phyloP scores from a whole-genome alignment of 169 alveolate genomes.

The Eimeria maxima region DNA sequence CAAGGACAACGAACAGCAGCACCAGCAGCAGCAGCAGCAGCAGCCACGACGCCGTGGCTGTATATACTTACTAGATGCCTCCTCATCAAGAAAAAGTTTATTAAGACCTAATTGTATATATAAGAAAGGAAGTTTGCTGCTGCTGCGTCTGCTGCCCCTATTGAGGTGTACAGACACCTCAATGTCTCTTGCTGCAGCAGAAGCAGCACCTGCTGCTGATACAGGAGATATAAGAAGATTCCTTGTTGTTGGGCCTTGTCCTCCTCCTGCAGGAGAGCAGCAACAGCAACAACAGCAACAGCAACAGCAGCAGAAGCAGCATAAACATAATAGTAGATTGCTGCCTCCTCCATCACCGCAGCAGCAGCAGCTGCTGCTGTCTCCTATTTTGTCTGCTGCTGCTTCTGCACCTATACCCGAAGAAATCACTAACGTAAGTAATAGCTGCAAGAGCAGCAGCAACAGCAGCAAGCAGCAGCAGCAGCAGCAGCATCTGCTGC shows the following conservation, averaged over 20 bases:
- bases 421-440: background rate
- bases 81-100: background rate
- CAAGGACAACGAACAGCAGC: background rate
- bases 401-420: background rate
- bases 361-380: too few relatives aligned
- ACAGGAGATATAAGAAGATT: constrained; percentile 11
- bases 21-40: constrained; percentile 45
- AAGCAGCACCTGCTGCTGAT: background rate
- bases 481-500: background rate
- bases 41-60: constrained; percentile 29
- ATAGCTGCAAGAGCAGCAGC: background rate
- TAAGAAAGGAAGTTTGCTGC: background rate
- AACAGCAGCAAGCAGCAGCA: background rate
- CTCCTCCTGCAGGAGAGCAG: background rate
- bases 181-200: constrained; percentile 36
- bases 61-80: background rate
- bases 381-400: too few relatives aligned
- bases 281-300: background rate
- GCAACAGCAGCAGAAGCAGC: constrained; percentile 44
- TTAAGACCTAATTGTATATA: background rate
- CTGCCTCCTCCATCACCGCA: background rate
- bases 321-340: background rate
- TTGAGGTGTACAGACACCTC: constrained; percentile 36
- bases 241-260: constrained; percentile 37
- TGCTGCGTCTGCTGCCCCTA: constrained; percentile 12